These are phyloP conservation scores for Rhizomucor pusillus DNA, from an alignment of 371 early-diverging fungal genomes.

Conservation along the genomic window DNA sequence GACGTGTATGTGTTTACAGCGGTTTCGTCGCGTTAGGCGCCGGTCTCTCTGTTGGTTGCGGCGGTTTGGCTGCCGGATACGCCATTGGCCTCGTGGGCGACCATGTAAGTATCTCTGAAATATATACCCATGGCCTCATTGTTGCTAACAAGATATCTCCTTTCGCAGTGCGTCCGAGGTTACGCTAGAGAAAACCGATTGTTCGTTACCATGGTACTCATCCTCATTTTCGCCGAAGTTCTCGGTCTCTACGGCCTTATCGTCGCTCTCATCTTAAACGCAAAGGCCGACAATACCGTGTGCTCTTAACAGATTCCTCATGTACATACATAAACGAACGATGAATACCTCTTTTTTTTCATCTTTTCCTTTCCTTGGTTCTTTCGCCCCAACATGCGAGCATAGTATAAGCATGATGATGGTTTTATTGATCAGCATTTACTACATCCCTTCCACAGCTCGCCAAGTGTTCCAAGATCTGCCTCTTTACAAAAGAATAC, in stretches of 20 bases:
- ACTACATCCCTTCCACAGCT: not conserved
- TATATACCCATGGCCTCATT: too few relatives aligned
- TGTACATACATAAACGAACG: slow-evolving; percentile 2
- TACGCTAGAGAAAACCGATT: slow-evolving; percentile 90
- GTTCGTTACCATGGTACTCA: slow-evolving; percentile 81
- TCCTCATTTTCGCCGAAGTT: slow-evolving; percentile 94
- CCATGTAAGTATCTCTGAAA: slow-evolving; percentile 59
- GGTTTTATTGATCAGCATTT: not conserved
- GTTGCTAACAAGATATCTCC: not conserved
- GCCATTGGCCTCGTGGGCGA: slow-evolving; percentile 92
- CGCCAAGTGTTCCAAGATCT: slow-evolving; percentile 11
- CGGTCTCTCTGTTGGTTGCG: slow-evolving; percentile 83
- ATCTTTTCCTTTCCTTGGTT: not conserved
- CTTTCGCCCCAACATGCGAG: not conserved
- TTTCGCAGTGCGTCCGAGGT: slow-evolving; percentile 69
- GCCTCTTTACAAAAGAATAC: slow-evolving; percentile 8
- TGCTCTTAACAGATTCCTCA: slow-evolving; percentile 22
- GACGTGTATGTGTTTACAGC: slow-evolving; percentile 24
- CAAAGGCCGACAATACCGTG: slow-evolving; percentile 58
- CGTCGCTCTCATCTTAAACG: slow-evolving; percentile 80
- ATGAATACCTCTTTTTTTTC: not conserved
- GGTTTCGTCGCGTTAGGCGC: slow-evolving; percentile 86
- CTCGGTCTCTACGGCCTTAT: slow-evolving; percentile 90
- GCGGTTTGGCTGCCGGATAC: slow-evolving; percentile 89
- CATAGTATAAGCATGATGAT: not conserved